Evolutionary conservation across 495 filamentous ascomycete genomes (phyloP).

Genomic region (Aspergillus kassunensis): DNA sequence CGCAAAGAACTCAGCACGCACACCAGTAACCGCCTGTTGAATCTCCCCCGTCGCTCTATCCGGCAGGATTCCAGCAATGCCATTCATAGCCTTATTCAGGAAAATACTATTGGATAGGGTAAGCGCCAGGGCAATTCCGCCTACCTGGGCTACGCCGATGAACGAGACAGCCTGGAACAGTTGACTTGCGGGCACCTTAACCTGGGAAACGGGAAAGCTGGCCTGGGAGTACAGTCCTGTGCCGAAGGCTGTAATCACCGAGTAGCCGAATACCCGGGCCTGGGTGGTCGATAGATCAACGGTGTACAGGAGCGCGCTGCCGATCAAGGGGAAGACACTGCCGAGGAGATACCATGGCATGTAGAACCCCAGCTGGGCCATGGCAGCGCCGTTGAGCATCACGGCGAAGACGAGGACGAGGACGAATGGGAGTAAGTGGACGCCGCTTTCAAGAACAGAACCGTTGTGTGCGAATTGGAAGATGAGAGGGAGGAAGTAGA

Average conservation of each 20-base stretch:
- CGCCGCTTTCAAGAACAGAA: constrained; percentile 30
- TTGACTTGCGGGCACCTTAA: constrained; percentile 35
- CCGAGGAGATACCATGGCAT: constrained; percentile 52
- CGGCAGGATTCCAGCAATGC: background rate
- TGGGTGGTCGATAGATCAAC: constrained; percentile 14
- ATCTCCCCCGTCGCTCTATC: background rate
- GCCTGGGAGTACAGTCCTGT: constrained; percentile 16
- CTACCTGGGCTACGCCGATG: constrained; percentile 52
- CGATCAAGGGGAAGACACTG: constrained; percentile 41
- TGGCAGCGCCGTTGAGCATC: constrained; percentile 39
- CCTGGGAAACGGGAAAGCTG: constrained; percentile 51
- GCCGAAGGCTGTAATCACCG: background rate
- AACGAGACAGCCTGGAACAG: constrained; percentile 46
- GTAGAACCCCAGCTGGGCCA: constrained; percentile 47
- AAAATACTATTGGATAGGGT: constrained; percentile 57
- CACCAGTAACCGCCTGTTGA: background rate
- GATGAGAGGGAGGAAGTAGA: constrained; percentile 49
- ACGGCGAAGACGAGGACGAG: constrained; percentile 32
- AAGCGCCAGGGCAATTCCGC: constrained; percentile 49
- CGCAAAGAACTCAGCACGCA: background rate
- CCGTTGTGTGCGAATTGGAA: constrained; percentile 43
- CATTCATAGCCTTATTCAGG: constrained; percentile 29
- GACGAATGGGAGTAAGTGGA: constrained; percentile 32
- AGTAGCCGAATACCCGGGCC: background rate
- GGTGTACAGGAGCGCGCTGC: constrained; percentile 14